Evolutionary conservation across 306 rosid genomes (phyloP).

Genomic region (Medicago arabica): DNA sequence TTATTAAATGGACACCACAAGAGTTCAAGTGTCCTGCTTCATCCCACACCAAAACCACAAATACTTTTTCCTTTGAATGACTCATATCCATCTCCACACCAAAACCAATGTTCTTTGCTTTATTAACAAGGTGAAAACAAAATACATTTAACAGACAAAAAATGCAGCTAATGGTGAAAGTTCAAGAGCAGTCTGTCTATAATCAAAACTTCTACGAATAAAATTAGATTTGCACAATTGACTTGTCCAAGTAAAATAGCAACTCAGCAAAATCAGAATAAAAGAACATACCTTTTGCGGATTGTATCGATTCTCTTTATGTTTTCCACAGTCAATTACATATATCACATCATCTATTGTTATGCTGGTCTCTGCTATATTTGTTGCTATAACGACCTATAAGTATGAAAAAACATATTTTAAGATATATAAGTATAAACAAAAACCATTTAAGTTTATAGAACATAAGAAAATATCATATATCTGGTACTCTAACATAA

Average conservation of each 20-base stretch:
- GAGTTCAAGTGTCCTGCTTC: background rate
- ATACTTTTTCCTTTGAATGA: background rate
- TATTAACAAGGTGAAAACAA: background rate
- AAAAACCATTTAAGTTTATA: conserved; percentile 14
- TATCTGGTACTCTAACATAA: conserved; percentile 1
- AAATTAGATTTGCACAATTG: background rate
- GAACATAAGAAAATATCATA: background rate
- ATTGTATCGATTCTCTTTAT: conserved; percentile 94
- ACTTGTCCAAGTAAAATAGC: background rate
- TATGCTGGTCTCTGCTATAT: conserved; percentile 97
- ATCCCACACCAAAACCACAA: background rate
- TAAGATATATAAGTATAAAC: conserved; percentile 11
- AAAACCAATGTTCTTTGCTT: background rate
- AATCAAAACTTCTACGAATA: conserved; percentile 1
- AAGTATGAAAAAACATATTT: conserved; percentile 41
- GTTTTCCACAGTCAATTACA: conserved; percentile 93
- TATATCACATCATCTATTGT: conserved; percentile 92
- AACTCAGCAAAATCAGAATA: conserved; percentile 33
- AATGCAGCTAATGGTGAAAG: conserved; percentile 2
- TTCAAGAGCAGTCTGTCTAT: background rate
- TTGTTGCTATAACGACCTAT: conserved; percentile 92
- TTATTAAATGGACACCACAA: background rate
- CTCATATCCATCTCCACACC: background rate
- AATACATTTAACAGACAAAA: conserved; percentile 6
- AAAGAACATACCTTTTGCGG: conserved; percentile 78